Evolutionary conservation across 192 early-diverging fungal genomes (phyloP).

Genomic region (Coemansia sp.): DNA sequence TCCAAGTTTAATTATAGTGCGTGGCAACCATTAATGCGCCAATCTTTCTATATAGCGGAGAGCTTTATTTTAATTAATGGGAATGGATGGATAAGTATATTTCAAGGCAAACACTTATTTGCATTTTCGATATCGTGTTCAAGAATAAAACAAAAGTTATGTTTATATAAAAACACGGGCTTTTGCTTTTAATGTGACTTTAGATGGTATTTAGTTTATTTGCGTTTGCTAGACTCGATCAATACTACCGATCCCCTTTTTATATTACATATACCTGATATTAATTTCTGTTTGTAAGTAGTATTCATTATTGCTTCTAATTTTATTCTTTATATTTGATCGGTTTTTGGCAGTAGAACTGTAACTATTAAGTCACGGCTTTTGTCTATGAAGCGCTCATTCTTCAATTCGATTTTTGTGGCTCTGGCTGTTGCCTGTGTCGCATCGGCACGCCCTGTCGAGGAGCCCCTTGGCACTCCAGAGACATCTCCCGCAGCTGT

Average conservation of each 20-base stretch:
- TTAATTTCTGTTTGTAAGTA: neutral
- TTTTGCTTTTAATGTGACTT: neutral
- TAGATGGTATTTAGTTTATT: neutral
- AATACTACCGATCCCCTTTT: neutral
- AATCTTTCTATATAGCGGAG: neutral
- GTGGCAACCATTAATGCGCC: neutral
- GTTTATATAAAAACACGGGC: neutral
- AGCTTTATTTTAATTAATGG: neutral
- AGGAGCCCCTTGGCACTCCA: slow-evolving; percentile 16
- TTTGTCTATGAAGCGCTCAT: slow-evolving; percentile 24
- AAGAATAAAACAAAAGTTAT: neutral
- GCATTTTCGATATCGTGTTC: no score
- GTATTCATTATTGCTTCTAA: no score
- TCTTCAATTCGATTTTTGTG: slow-evolving; percentile 24
- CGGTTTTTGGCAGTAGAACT: neutral
- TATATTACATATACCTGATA: neutral
- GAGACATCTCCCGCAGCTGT: slow-evolving; percentile 15
- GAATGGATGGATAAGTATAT: neutral
- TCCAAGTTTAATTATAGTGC: neutral
- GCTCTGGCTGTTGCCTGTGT: slow-evolving; percentile 19
- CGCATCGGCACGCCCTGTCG: slow-evolving; percentile 13
- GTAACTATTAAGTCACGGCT: no score
- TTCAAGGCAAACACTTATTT: neutral
- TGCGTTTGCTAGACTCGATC: neutral
- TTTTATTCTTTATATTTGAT: no score